phyloP scores from a whole-genome alignment of 495 filamentous ascomycete genomes.

The Penicillium arizonense region DNA sequence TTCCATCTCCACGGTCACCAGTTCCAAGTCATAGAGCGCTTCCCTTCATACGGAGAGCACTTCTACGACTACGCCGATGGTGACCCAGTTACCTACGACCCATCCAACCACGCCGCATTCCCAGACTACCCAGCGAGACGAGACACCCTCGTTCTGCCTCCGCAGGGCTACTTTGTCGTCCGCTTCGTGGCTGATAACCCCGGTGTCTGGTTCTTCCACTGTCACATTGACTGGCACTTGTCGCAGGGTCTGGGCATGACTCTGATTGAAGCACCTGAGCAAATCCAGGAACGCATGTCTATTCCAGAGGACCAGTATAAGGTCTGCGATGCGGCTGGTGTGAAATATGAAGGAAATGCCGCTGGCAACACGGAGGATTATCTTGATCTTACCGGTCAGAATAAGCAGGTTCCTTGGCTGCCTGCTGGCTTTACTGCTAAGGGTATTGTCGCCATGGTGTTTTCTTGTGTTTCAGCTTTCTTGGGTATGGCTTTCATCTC shows the following conservation, averaged over 20 bases:
- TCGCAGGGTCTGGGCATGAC: constrained; percentile 39
- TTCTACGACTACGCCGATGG: constrained; percentile 31
- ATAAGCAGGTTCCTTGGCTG: constrained; percentile 51
- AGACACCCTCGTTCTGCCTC: constrained; percentile 56
- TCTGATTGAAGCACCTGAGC: constrained; percentile 57
- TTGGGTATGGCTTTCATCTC: constrained; percentile 67
- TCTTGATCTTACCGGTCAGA: constrained; percentile 64
- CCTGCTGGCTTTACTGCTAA: constrained; percentile 70
- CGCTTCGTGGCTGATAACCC: constrained; percentile 68
- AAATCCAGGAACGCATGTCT: constrained; percentile 56
- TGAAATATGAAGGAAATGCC: constrained; percentile 64
- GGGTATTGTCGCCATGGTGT: constrained; percentile 71
- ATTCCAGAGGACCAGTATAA: constrained; percentile 64
- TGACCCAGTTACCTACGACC: constrained; percentile 39
- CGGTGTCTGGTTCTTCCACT: constrained; percentile 59
- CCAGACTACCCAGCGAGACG: constrained; percentile 49
- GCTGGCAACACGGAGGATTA: constrained; percentile 65
- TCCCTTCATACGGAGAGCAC: constrained; percentile 38
- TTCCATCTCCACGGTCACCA: constrained; percentile 89
- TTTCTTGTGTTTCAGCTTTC: constrained; percentile 68
- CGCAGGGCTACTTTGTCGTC: constrained; percentile 60
- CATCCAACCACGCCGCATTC: constrained; percentile 36
- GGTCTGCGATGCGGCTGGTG: constrained; percentile 51
- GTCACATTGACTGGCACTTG: constrained; percentile 70
- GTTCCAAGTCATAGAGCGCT: constrained; percentile 67